Evolutionary conservation across 129 eudicot genomes (phyloP).

Genomic region (Artemisia tridentata): DNA sequence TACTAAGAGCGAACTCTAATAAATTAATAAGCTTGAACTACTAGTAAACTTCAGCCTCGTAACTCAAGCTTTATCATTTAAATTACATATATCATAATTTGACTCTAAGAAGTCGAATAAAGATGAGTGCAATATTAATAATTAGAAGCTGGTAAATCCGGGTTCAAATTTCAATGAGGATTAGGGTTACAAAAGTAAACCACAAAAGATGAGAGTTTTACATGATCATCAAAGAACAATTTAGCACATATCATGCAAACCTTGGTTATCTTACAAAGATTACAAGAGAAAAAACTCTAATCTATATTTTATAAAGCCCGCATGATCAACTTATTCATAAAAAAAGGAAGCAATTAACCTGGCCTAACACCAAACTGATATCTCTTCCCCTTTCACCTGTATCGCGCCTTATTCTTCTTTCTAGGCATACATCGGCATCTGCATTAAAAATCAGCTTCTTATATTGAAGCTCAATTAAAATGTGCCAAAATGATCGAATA

Average conservation of each 20-base stretch:
- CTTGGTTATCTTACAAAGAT: too few species aligned
- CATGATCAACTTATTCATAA: not conserved
- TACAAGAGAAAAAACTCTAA: too few species aligned
- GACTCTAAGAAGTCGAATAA: not conserved
- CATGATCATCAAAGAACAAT: not conserved
- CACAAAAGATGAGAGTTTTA: too few species aligned
- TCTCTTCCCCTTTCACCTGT: conserved; percentile 88
- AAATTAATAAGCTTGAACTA: not conserved
- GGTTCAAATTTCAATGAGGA: not conserved
- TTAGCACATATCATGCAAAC: too few species aligned
- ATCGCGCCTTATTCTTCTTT: conserved; percentile 97
- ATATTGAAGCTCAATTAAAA: conserved; percentile 33
- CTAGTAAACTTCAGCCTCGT: not conserved
- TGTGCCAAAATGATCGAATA: too few species aligned
- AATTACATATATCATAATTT: not conserved
- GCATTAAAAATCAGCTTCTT: conserved; percentile 55
- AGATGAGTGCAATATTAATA: not conserved
- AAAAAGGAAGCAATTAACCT: conserved; percentile 45
- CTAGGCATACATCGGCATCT: conserved; percentile 99
- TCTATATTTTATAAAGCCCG: not conserved
- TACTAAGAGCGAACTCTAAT: not conserved
- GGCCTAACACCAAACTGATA: conserved; percentile 79
- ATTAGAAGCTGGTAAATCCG: not conserved
- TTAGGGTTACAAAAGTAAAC: too few species aligned
- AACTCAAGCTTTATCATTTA: not conserved